Base-by-base conservation (phyloP, 768 basidiomycete genomes). In the Agrocybe pediades region DNA sequence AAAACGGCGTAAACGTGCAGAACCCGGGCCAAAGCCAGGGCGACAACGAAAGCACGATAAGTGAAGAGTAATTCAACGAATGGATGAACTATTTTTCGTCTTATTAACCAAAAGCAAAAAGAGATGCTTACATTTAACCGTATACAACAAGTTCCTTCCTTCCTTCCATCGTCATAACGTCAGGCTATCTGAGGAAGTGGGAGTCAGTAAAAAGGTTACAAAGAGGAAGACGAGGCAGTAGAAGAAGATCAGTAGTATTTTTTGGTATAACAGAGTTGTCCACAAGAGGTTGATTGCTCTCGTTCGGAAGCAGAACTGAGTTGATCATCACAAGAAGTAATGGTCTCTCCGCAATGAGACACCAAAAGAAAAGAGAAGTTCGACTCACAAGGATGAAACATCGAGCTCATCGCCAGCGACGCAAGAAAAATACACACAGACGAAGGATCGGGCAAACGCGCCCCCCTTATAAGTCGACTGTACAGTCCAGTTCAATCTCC, bases 251-350 rank as follows among this genome's bases (percentile, higher is more conserved):
- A 86, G 84, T 64, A 73, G 71, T 70, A 62, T 67, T 68, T 78
- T 82, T 82, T 80, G 80, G 79, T 78, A 79, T 65, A 75, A 50
- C 9, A 77, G 53, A 66, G 65, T 72, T 85, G 76, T 87, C 86
- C 86, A 87, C 86, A 81, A 87, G 81, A 86, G 85, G 79, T 80
- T 81, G 66, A 71, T 73, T 71, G 57, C 77, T 77, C 79, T 85
- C 80, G 57, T 87, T 87, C 87, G 86, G 87, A 88, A 88, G 87
- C 87, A 88, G 86, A 88, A 88, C 86, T 86, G 85, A 85, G 72
- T 71, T 66, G 62, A 71, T 81, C 84, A 85, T 81, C 81, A 77
- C 58, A 63, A 42, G 68, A 53, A 45, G 54, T 6, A 51, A 60
- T 46, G 23, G 25, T 52, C 53, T 57, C 45, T 43, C n/a, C n/a